Base-by-base conservation (phyloP, 129 eudicot species). In the Pittosporum tobira region DNA sequence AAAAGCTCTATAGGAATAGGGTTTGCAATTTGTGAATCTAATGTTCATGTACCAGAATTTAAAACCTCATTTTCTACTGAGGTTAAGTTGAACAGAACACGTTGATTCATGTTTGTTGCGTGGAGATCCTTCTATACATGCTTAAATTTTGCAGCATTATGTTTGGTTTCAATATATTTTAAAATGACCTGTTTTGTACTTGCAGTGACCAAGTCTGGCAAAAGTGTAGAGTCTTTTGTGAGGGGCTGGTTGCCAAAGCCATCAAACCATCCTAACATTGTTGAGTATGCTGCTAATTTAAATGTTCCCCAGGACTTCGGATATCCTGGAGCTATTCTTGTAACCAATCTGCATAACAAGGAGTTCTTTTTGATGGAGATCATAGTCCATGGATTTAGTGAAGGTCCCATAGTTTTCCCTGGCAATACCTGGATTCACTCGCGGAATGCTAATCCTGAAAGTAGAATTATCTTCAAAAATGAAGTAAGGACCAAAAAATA, bases 351-450 rank as follows among this genome's bases (percentile, higher is more conserved):
- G 49, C 81, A 70, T 28, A 74, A 67, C 67, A 86, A 71, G 60
- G 95, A 86, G 73, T 61, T 86, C 65, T 68, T 73, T 72, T 59
- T 85, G 71, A 68, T 71, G 54, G 81, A 81, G 69, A 68, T 85
- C 60, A 83, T 81, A 29, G 61, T 85, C 52, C 84, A 75, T 36
- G 85, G 85, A 8, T 78, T 78, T 29, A 65, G 62, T 10, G 73
- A 69, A 50, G 94, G 81, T 22, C 89, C 76, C 36, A 4, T 81
- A 22, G 66, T 67, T 70, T 85, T 85, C 67, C 77, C 77, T 25
- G 95, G 89, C 12, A 58, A 81, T 61, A 66, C 89, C 14, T 85
- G 95, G 95, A 81, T 85, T 58, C 89, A 85, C 63, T 68, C 95
- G 0, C 76, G 59, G 21, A 79, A 79, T 21, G 75, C 75, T 63